These are phyloP conservation scores for Hyaloscypha bicolor DNA, from an alignment of 495 filamentous ascomycete genomes.

Conservation along the genomic window DNA sequence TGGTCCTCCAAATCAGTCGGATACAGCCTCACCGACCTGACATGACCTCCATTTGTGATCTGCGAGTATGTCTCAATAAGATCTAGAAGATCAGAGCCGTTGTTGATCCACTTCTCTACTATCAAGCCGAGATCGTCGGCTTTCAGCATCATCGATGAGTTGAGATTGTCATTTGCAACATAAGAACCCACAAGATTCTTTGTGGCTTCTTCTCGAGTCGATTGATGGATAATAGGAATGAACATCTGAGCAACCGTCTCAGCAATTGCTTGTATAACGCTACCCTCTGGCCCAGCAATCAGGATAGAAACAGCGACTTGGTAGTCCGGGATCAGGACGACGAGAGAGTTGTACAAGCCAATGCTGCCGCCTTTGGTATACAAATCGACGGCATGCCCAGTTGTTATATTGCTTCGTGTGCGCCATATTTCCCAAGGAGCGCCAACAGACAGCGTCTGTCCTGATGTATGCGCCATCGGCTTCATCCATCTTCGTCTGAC, in stretches of 20 bases:
- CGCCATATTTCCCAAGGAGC: conserved; percentile 62
- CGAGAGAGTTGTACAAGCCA: conserved; percentile 45
- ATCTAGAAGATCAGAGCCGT: neutral
- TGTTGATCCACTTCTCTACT: conserved; percentile 12
- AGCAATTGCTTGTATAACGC: conserved; percentile 15
- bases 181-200: conserved; percentile 7
- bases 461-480: conserved; percentile 52
- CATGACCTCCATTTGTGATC: conserved; percentile 4
- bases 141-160: conserved; percentile 1
- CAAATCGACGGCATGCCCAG: conserved; percentile 38
- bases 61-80: conserved; percentile 4
- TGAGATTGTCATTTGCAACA: neutral
- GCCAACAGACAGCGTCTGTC: conserved; percentile 47
- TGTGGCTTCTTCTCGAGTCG: conserved; percentile 8
- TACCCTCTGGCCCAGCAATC: conserved; percentile 41
- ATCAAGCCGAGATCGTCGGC: neutral
- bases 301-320: conserved; percentile 53
- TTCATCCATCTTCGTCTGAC: conserved; percentile 61
- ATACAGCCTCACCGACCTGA: conserved; percentile 15
- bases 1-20: conserved; percentile 5
- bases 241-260: conserved; percentile 1
- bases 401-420: conserved; percentile 33
- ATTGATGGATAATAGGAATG: conserved; percentile 3
- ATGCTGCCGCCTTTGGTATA: conserved; percentile 58
- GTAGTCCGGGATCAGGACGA: conserved; percentile 56